Percentiles rank a stretch among this genome's conserved stretches.
Evolutionary conservation across 495 filamentous ascomycete genomes (phyloP).

Genomic region (Penicillium subrubescens): DNA sequence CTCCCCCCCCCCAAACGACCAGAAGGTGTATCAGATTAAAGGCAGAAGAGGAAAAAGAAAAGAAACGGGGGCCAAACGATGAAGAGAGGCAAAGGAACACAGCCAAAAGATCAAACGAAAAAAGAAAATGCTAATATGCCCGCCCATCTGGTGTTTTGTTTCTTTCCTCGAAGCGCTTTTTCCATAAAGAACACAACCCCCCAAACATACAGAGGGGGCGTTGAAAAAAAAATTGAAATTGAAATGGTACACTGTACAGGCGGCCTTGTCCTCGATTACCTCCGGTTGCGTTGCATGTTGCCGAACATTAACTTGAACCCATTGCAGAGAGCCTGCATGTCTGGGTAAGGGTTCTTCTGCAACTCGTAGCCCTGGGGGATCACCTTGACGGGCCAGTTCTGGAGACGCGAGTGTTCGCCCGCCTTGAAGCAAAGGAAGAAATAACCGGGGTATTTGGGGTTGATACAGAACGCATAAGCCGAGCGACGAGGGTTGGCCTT

Average conservation of each 20-base stretch:
- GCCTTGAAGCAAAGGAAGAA: constrained; percentile 96
- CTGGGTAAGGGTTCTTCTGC: constrained; percentile 81
- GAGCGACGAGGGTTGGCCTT: constrained; percentile 94
- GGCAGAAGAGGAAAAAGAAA: constrained; percentile 4
- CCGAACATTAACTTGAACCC: constrained; percentile 70
- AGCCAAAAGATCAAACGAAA: not conserved
- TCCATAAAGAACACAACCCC: not conserved
- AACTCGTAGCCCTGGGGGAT: constrained; percentile 90
- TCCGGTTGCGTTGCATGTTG: constrained; percentile 51
- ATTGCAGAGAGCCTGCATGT: constrained; percentile 93
- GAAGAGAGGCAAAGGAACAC: constrained; percentile 4
- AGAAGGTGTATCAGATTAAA: constrained; percentile 34
- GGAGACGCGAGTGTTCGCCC: constrained; percentile 66
- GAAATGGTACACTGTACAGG: constrained; percentile 35
- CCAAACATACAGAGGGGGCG: not conserved
- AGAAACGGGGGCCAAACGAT: not conserved
- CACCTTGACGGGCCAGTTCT: constrained; percentile 86
- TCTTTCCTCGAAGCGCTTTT: constrained; percentile 14
- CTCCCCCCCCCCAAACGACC: constrained; percentile 21
- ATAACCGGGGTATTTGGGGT: constrained; percentile 89
- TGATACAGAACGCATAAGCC: constrained; percentile 92
- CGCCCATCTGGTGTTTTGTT: constrained; percentile 3
- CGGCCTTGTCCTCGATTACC: constrained; percentile 15
- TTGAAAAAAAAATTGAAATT: constrained; percentile 13
- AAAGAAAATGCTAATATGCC: constrained; percentile 1